A percentile compares a stretch with the other conserved stretches of the same genome.
These are phyloP conservation scores for Ascochyta clinopodiicola DNA, from an alignment of 2,329 filamentous ascomycete genomes.

Conservation along the genomic window DNA sequence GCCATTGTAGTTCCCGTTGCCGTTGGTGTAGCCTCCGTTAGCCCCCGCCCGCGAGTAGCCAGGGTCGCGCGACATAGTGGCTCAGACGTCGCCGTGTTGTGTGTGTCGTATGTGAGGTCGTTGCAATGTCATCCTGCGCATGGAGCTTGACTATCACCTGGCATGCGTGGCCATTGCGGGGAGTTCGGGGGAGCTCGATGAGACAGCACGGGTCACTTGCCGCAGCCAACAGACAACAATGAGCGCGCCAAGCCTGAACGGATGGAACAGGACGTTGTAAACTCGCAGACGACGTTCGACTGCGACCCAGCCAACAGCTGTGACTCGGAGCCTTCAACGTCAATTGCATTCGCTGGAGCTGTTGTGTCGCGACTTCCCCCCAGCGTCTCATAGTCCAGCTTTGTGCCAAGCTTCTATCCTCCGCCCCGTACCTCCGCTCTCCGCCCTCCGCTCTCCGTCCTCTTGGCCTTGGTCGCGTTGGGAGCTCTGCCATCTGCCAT, in stretches of 20 bases:
- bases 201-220: conserved; percentile 26
- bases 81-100: conserved; percentile 15
- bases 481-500: conserved; percentile 6
- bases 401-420: neutral
- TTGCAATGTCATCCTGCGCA: conserved; percentile 14
- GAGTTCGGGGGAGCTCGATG: conserved; percentile 37
- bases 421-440: neutral
- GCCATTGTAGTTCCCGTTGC: conserved; percentile 28
- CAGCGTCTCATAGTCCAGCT: neutral
- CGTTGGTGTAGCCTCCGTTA: conserved; percentile 49
- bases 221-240: conserved; percentile 7
- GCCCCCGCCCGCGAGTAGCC: conserved; percentile 40
- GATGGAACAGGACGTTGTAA: conserved; percentile 1
- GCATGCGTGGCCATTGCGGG: conserved; percentile 28
- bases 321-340: too few species aligned
- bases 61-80: conserved; percentile 47
- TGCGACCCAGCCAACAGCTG: neutral
- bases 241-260: conserved; percentile 12
- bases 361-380: neutral
- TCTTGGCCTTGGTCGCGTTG: too few species aligned
- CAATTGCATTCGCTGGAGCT: neutral
- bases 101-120: conserved; percentile 6
- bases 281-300: neutral
- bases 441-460: neutral
- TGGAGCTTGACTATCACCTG: conserved; percentile 12